Conservation (phyloP, 2,329 filamentous ascomycete genomes). For the Fusarium nygamai region DNA sequence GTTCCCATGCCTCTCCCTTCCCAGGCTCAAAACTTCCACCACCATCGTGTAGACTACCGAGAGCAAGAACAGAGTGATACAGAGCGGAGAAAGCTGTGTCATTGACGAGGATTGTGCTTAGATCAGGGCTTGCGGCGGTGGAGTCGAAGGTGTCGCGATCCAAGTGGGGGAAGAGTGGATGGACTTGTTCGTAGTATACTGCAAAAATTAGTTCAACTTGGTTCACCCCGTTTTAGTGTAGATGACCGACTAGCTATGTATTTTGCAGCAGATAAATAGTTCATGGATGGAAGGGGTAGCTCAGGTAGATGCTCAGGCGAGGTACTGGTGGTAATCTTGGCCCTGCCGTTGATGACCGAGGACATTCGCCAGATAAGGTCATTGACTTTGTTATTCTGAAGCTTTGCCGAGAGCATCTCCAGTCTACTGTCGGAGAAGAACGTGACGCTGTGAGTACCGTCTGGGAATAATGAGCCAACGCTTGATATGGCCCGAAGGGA, state of each 20-base stretch:
- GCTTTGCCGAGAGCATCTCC: slow-evolving; percentile 28
- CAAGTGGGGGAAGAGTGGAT: slow-evolving; percentile 33
- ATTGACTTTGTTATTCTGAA: slow-evolving; percentile 35
- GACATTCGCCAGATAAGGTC: slow-evolving; percentile 37
- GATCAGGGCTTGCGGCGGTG: not conserved
- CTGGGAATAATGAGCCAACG: not conserved
- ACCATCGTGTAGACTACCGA: slow-evolving; percentile 27
- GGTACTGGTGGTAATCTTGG: slow-evolving; percentile 25
- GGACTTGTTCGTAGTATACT: slow-evolving; percentile 38
- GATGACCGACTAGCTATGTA: slow-evolving; percentile 19
- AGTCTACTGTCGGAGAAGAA: slow-evolving; percentile 38
- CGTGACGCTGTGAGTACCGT: slow-evolving; percentile 33
- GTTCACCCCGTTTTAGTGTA: fast-evolving
- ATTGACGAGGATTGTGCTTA: not conserved
- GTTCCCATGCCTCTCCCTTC: slow-evolving; percentile 32
- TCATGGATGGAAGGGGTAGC: not conserved
- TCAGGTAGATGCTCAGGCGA: not conserved
- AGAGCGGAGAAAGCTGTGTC: slow-evolving; percentile 31
- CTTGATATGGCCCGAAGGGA: fast-evolving
- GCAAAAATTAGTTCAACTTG: fast-evolving
- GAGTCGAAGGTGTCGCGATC: slow-evolving; percentile 21
- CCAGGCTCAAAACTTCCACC: slow-evolving; percentile 37
- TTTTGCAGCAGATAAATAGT: not conserved
- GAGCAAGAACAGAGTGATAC: slow-evolving; percentile 31
- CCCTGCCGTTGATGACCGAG: slow-evolving; percentile 16